Evolutionary conservation across 2,329 filamentous ascomycete genomes (phyloP).

Genomic region (Pseudogymnoascus sp.): DNA sequence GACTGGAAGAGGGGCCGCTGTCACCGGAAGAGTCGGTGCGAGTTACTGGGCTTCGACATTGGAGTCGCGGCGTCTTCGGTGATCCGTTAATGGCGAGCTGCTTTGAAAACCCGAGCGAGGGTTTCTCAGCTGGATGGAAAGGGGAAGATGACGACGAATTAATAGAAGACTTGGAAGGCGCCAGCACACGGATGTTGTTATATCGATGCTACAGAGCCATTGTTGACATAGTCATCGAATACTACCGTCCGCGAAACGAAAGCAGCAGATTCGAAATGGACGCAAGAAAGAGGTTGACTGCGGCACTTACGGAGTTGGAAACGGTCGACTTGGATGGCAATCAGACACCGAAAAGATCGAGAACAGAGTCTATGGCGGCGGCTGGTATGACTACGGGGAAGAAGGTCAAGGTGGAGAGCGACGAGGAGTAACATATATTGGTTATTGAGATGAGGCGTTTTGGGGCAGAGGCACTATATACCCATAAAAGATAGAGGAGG

Average conservation of each 20-base stretch:
- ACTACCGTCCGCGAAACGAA: conserved; percentile 43
- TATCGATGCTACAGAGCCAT: conserved; percentile 53
- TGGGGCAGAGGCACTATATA: conserved; percentile 11
- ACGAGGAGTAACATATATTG: conserved; percentile 12
- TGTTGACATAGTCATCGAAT: conserved; percentile 45
- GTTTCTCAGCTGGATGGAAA: conserved; percentile 41
- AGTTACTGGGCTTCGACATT: conserved; percentile 48
- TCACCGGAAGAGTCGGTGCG: conserved; percentile 22
- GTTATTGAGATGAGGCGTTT: conserved; percentile 18
- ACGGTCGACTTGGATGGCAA: conserved; percentile 22
- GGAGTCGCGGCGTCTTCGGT: conserved; percentile 52
- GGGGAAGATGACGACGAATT: conserved; percentile 22
- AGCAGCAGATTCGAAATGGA: conserved; percentile 45
- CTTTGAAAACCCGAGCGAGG: conserved; percentile 38
- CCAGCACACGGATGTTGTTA: conserved; percentile 41
- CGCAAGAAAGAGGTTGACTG: conserved; percentile 43
- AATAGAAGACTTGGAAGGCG: conserved; percentile 39
- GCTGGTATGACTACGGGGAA: conserved; percentile 16
- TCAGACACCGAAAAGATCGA: conserved; percentile 20
- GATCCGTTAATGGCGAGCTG: conserved; percentile 48
- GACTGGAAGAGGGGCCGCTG: conserved; percentile 11
- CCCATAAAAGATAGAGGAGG: conserved; percentile 3
- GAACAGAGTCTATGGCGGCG: conserved; percentile 17
- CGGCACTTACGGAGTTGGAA: conserved; percentile 40
- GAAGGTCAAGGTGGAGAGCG: conserved; percentile 17